Conservation (phyloP, 2,329 filamentous ascomycete species). For the Sporothrix pallida region DNA sequence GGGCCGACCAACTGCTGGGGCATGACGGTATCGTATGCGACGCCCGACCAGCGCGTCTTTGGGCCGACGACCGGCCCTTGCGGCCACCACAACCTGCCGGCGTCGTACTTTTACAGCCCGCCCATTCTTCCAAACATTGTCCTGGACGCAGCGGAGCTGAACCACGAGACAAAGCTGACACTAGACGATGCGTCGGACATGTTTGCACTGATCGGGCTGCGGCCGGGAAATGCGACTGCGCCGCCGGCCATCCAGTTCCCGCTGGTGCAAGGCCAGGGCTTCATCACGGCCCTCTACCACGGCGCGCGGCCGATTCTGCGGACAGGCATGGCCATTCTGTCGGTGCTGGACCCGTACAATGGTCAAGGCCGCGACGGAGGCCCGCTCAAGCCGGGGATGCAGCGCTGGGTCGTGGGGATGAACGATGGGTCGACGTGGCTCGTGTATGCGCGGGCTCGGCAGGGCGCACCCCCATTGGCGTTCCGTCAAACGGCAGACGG, state of each 20-base stretch:
- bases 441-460: constrained; percentile 71
- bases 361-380: background rate
- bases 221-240: constrained; percentile 50
- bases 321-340: constrained; percentile 55
- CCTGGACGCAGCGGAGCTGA: constrained; percentile 78
- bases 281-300: constrained; percentile 78
- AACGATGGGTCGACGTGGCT: constrained; percentile 79
- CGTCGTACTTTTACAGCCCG: constrained; percentile 77
- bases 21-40: constrained; percentile 75
- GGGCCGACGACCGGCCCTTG: constrained; percentile 57
- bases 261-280: constrained; percentile 87
- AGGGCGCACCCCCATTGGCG: constrained; percentile 63
- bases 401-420: constrained; percentile 76
- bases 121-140: constrained; percentile 81
- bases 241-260: constrained; percentile 74
- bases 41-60: constrained; percentile 69
- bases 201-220: constrained; percentile 71
- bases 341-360: constrained; percentile 17
- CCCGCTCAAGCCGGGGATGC: constrained; percentile 61
- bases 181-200: constrained; percentile 61
- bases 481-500: constrained; percentile 69
- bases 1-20: constrained; percentile 74
- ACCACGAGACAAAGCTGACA: constrained; percentile 61
- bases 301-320: constrained; percentile 74
- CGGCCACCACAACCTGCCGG: constrained; percentile 27